Evolutionary conservation across 257 asterid species (phyloP), one percentile per base, ranked within the genome.

Genomic region (Ocimum tenuiflorum): DNA sequence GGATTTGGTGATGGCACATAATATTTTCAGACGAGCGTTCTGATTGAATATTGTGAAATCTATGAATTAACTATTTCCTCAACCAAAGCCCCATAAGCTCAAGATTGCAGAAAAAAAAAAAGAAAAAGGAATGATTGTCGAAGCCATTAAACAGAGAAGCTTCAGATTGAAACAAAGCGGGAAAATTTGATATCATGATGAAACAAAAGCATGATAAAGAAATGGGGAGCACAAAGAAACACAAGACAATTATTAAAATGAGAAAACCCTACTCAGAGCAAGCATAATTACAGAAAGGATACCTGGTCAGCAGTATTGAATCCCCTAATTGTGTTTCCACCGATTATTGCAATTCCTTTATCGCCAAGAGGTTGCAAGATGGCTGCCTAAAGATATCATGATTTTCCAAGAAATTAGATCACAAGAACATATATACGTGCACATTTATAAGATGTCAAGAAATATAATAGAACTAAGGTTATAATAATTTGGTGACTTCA

Each of bases 311-410:
- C 86, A 62, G 85, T 61, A 64, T 94, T 81, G 78, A 92, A 92
- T 72, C 99, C 99, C 74, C 97, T 77, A 36, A 92, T 83, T 41
- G 83, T 86, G 78, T 92, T 85, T 15, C 97, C 97, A n/a, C 99
- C 97, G 59, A 92, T 72, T 65, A 89, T 71, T 56, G 94, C 91
- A 61, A 92, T 72, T 75, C 96, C 99, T 68, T 80, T 80, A 41
- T 85, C 88, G 60, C 91, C 97, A 57, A 92, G 82, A 18, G 97
- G 99, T 74, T 89, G 99, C 88, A 92, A 78, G 73, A 92, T 92
- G 58, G 86, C 97, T 12, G 99, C 95, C 97, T 91, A 67, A 72
- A 51, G 52, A 68, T 29, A 50, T 17, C 51, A 47, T 6, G 33
- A 35, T 45, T 35, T 53, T 35, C 65, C 45, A 23, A 69, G 29